Conservation (phyloP, 306 rosid species). For the Myrica gale region DNA sequence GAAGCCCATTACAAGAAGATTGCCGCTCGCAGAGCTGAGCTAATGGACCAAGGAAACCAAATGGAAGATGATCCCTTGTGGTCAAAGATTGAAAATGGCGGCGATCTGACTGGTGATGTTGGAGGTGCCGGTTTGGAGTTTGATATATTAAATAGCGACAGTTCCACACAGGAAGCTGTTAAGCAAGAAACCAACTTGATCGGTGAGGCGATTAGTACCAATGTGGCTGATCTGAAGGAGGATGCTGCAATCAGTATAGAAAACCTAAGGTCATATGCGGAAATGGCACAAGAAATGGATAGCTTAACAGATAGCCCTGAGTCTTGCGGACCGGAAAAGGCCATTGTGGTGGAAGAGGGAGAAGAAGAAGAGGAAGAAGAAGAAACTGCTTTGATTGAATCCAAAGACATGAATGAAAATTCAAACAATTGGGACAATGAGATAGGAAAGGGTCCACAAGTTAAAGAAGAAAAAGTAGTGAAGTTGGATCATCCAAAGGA, state of each 20-base stretch:
- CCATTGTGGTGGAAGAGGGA: conserved; percentile 34
- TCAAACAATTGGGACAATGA: conserved; percentile 37
- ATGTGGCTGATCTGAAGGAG: conserved; percentile 37
- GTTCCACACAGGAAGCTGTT: conserved; percentile 24
- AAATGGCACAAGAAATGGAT: conserved; percentile 41
- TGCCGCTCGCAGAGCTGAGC: conserved; percentile 81
- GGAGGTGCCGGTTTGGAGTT: conserved; percentile 32
- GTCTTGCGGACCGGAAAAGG: conserved; percentile 42
- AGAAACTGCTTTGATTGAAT: conserved; percentile 33
- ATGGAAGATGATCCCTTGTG: conserved; percentile 35
- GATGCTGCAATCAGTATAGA: conserved; percentile 38
- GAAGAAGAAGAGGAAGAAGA: conserved; percentile 39
- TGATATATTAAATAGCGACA: conserved; percentile 31
- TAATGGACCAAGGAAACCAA: conserved; percentile 65
- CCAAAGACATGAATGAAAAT: conserved; percentile 44
- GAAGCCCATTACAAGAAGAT: conserved; percentile 96
- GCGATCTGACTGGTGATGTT: conserved; percentile 42
- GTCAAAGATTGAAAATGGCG: conserved; percentile 41
- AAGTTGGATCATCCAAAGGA: conserved; percentile 44
- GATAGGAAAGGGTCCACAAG: conserved; percentile 44
- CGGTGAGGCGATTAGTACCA: conserved; percentile 29
- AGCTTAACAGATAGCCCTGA: conserved; percentile 33
- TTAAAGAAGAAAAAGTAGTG: conserved; percentile 41
- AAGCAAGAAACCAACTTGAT: conserved; percentile 28
- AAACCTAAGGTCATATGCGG: conserved; percentile 37